Evolutionary conservation across 2,329 filamentous ascomycete species (phyloP).

Genomic region (Metarhizium album): DNA sequence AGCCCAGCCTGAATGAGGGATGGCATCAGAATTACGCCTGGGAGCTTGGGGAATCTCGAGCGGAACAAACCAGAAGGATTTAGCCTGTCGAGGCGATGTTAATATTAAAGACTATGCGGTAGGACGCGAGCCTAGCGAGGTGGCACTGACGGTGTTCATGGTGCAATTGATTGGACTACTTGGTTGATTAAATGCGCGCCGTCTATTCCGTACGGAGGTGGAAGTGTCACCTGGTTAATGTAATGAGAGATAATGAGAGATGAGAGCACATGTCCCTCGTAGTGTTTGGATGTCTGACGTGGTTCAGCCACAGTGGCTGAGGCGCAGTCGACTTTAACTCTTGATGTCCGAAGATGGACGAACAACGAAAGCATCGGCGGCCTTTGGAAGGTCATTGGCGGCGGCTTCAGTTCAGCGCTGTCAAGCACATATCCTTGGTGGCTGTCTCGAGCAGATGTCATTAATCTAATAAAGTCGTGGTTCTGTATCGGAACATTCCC

Average conservation of each 20-base stretch:
- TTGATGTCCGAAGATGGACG: neutral
- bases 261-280: too few species aligned
- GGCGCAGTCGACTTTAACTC: neutral
- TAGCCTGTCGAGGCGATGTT: constrained; percentile 32
- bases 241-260: too few species aligned
- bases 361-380: neutral
- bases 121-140: neutral
- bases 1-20: constrained; percentile 62
- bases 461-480: neutral
- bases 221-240: too few species aligned
- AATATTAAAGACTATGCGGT: neutral
- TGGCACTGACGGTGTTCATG: constrained; percentile 44
- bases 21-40: constrained; percentile 2
- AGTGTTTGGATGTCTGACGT: neutral
- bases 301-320: neutral
- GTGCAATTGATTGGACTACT: constrained; percentile 1
- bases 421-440: neutral
- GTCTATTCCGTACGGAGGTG: too few species aligned
- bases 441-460: neutral
- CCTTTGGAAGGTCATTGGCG: neutral
- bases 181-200: neutral
- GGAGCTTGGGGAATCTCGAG: neutral
- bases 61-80: constrained; percentile 53
- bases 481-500: neutral
- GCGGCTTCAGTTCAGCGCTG: neutral